A percentile compares a stretch with the other conserved stretches of the same genome.
Evolutionary conservation across 2,329 filamentous ascomycete genomes (phyloP).

Genomic region (Knoxdaviesia capensis): DNA sequence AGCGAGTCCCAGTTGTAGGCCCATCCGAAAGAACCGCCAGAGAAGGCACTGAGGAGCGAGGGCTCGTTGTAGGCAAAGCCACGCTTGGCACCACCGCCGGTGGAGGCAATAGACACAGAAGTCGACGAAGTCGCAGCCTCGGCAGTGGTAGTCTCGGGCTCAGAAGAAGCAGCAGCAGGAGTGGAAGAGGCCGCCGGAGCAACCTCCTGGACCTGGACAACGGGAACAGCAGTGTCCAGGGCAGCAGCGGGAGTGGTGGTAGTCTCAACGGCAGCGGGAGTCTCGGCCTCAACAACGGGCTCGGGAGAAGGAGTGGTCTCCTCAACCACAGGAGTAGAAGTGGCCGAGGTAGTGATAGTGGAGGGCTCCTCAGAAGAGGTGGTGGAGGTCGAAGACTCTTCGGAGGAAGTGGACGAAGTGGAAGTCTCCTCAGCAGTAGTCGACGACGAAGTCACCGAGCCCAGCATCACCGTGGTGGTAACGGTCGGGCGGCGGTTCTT

Average conservation of each 20-base stretch:
- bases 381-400: not conserved
- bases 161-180: conserved; percentile 2
- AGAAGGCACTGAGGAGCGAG: conserved; percentile 29
- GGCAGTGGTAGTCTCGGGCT: conserved; percentile 3
- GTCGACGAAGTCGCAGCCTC: conserved; percentile 2
- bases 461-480: too few species aligned
- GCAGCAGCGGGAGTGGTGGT: conserved; percentile 8
- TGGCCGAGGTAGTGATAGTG: conserved; percentile 4
- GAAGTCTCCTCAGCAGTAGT: not conserved
- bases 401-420: not conserved
- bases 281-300: conserved; percentile 1
- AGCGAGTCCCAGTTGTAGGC: conserved; percentile 47
- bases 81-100: conserved; percentile 27
- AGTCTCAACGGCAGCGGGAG: conserved; percentile 9
- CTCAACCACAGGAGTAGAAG: conserved; percentile 3
- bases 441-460: conserved; percentile 1
- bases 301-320: conserved; percentile 7
- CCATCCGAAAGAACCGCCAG: conserved; percentile 24
- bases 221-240: not conserved
- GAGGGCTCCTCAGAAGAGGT: not conserved
- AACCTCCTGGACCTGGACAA: not conserved
- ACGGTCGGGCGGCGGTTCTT: too few species aligned
- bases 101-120: conserved; percentile 8
- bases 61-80: conserved; percentile 49
- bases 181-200: not conserved